A percentile compares a stretch with the other conserved stretches of the same genome.
These are phyloP conservation scores for Chlorella variabilis DNA, from an alignment of 163 green algal genomes.

Conservation along the genomic window DNA sequence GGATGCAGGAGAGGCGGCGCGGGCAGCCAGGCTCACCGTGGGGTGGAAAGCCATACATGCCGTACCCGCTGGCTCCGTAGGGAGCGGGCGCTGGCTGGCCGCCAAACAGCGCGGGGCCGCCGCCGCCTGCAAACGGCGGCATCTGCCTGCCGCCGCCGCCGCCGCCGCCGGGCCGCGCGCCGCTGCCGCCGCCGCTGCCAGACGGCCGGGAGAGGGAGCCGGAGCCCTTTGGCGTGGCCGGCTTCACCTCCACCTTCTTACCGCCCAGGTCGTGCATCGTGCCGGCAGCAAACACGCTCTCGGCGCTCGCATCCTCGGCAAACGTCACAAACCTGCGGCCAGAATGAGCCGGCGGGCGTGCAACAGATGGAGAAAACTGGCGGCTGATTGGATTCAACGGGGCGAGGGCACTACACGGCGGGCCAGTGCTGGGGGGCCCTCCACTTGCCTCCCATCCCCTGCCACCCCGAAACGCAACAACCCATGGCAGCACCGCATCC, in stretches of 20 bases:
- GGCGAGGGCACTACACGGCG: too few relatives aligned
- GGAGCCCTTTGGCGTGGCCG: conserved; percentile 82
- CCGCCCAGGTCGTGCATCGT: conserved; percentile 78
- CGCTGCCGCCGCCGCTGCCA: conserved; percentile 1
- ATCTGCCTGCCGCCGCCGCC: not conserved
- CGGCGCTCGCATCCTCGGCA: conserved; percentile 75
- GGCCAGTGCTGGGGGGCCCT: too few relatives aligned
- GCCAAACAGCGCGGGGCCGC: conserved; percentile 1
- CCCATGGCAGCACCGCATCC: too few relatives aligned
- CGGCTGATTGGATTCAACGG: too few relatives aligned
- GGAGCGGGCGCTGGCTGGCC: not conserved
- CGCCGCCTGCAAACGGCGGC: conserved; percentile 5
- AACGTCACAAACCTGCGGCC: conserved; percentile 86
- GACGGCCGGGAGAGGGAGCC: conserved; percentile 45
- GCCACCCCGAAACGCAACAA: too few relatives aligned
- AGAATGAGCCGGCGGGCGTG: too few relatives aligned
- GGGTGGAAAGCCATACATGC: conserved; percentile 21
- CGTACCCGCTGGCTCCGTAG: not conserved
- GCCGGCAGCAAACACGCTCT: conserved; percentile 72
- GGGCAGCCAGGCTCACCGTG: not conserved
- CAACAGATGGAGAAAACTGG: too few relatives aligned
- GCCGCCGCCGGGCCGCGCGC: not conserved
- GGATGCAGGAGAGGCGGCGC: too few relatives aligned
- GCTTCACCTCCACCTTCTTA: conserved; percentile 88
- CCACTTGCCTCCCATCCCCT: too few relatives aligned